Base-by-base conservation (phyloP, 2,329 filamentous ascomycete genomes). In the Didymosphaeria variabile region DNA sequence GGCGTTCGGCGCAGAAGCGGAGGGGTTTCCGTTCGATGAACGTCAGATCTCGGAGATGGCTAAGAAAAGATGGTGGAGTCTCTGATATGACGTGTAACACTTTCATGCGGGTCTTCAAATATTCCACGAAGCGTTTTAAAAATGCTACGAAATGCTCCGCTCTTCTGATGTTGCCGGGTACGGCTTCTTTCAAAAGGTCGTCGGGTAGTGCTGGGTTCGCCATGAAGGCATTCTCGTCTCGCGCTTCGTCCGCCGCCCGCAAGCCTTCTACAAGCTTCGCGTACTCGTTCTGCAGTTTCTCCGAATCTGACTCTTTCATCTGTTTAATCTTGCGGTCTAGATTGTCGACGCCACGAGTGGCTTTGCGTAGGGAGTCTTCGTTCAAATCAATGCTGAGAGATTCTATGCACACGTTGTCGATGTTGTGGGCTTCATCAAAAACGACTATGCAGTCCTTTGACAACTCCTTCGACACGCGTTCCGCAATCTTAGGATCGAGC, bases 371-470 rank as follows among this genome's bases (percentile, higher is more conserved):
- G 0, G 94, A 97, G 69, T 98, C 95, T 75, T 99, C 94, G 0
- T 94, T 98, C 59, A 99, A 87, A 72, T 99, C 95, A 45, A 97
- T 98, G 74, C 95, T 99, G 13, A 98, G 82, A 1, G 95, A 94
- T 75, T 99, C 95, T 68, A 99, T 99, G 77, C 96, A 99, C 61
- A 99, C 95, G 75, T 99, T 99, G 84, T 99, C 95, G 70, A 99
- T 99, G 74, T 99, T 99, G 82, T 99, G 95, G 15, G 95, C 95
- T 79, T 99, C 95, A 73, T 99, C 95, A 67, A 99, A 99, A 3
- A 99, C 95, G 21, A 99, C 92, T 55, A 99, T 99, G 77, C 94
- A 97, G 77, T 99, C 96, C 71, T 97, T 97, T 0, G 95, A 97
- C 12, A 99, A 87, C 73, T 99, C 95, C 77, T 91, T 93, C 0